These are phyloP conservation scores for Pyrenula aspistea DNA, from an alignment of 495 filamentous ascomycete species.

Conservation along the genomic window DNA sequence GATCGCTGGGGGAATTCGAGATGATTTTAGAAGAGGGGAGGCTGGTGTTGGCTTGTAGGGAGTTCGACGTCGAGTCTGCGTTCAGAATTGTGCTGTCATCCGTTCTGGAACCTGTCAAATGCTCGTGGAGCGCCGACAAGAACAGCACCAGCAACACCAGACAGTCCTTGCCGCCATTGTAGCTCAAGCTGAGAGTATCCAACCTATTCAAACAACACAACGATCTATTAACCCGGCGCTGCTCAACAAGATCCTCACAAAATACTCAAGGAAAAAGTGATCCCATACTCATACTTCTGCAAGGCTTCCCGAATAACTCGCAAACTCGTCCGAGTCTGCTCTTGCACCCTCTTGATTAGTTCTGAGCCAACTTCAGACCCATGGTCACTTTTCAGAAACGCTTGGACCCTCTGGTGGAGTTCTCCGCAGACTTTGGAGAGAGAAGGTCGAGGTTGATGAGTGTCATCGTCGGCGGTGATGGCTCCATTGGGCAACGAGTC, in stretches of 20 bases:
- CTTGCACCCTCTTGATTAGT: conserved; percentile 53
- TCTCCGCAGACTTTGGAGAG: conserved; percentile 39
- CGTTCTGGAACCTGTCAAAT: conserved; percentile 8
- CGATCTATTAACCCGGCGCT: not conserved
- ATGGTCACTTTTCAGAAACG: conserved; percentile 47
- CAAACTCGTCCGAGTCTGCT: conserved; percentile 58
- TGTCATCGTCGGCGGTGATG: not conserved
- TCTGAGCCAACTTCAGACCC: conserved; percentile 31
- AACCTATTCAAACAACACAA: conserved; percentile 44
- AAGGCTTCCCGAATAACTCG: conserved; percentile 63
- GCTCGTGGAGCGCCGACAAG: conserved; percentile 51
- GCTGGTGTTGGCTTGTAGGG: conserved; percentile 8
- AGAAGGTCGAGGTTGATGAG: conserved; percentile 8
- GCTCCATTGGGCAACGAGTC: not conserved
- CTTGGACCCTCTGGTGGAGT: conserved; percentile 50
- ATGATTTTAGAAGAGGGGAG: conserved; percentile 1
- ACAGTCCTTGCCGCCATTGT: conserved; percentile 98
- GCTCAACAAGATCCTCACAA: not conserved
- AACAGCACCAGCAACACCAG: conserved; percentile 85
- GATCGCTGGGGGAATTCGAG: not conserved
- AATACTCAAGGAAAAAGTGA: conserved; percentile 3
- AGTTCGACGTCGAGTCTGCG: conserved; percentile 7
- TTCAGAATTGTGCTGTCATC: not conserved
- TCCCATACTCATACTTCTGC: conserved; percentile 49
- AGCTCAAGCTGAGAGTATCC: conserved; percentile 75